Evolutionary conservation across 805 yeast species (phyloP), one percentile per base, ranked within the genome.

Genomic region (Priceomyces medius): DNA sequence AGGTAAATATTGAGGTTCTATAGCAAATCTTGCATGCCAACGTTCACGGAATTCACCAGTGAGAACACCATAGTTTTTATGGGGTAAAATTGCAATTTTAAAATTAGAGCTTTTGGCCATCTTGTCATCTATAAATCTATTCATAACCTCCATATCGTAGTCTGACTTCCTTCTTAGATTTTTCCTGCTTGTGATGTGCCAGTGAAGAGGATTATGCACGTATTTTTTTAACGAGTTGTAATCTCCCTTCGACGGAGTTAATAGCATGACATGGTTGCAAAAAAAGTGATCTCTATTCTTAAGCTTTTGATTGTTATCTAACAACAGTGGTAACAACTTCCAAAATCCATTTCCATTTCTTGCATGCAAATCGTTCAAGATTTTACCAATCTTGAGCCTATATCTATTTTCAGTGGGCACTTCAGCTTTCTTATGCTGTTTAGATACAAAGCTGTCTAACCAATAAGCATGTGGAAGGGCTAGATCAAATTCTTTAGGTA

Each of bases 221-320:
- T 59, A 56, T 10, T 55, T 40, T 38, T 42, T 47, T 46, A 54
- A 45, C 17, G 51, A 44, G 5, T 54, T 39, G 44, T 58, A 71
- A 3, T 51, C 31, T 21, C 51, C 47, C 6, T 42, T 37, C 4
- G 64, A 64, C 3, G 88, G 88, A 31, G 64, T 69, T n/a, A 81
- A 61, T 5, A 82, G 83, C 82, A 83, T 81, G 4, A 83, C 55
- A 46, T 77, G 78, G 32, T 73, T 68, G 0, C 68, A 71, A 47
- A 72, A 64, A 43, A 61, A 64, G 36, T 51, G 48, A 18, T 51
- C 49, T 19, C 59, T 42, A 38, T 60, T 58, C n/a, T 61, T 55
- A 46, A 48, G 58, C 40, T 59, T 60, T 37, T 61, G 66, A 18
- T 43, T 42, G 7, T 56, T 59, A 33, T 44, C 43, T 16, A 59